Percentiles rank a stretch among this genome's conserved stretches.
Evolutionary conservation across 805 yeast species (phyloP).

Genomic region (Teunomyces tritomae): DNA sequence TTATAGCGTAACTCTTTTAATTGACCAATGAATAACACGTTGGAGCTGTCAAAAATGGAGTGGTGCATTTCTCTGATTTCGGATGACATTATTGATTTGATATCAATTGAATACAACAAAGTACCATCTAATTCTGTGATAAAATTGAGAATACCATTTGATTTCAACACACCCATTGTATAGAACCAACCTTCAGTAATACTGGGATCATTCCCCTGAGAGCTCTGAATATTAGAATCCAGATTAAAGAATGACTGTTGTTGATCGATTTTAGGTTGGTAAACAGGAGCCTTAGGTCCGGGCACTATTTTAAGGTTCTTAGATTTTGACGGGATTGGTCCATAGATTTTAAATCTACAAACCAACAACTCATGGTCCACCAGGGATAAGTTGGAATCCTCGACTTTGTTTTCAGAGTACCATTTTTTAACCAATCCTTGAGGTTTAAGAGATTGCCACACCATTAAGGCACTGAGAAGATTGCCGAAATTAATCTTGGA

Average conservation of each 20-base stretch:
- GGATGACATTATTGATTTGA: conserved; percentile 49
- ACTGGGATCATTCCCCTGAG: conserved; percentile 7
- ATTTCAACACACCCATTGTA: conserved; percentile 66
- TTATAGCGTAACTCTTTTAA: conserved; percentile 51
- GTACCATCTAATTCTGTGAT: conserved; percentile 65
- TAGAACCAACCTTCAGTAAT: conserved; percentile 64
- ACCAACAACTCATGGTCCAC: conserved; percentile 47
- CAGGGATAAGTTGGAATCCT: conserved; percentile 16
- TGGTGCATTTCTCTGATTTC: conserved; percentile 66
- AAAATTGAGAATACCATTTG: conserved; percentile 61
- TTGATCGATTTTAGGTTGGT: conserved; percentile 15
- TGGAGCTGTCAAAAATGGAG: conserved; percentile 58
- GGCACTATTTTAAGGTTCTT: conserved; percentile 36
- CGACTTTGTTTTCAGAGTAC: conserved; percentile 40
- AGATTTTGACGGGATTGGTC: conserved; percentile 50
- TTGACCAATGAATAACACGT: conserved; percentile 57
- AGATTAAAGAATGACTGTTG: neutral
- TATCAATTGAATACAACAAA: conserved; percentile 55
- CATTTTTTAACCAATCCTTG: conserved; percentile 55
- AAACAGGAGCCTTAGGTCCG: conserved; percentile 39
- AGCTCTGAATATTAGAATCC: conserved; percentile 1
- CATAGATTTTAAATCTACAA: conserved; percentile 64
- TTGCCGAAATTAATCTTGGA: conserved; percentile 39
- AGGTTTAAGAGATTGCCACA: conserved; percentile 57
- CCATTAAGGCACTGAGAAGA: conserved; percentile 44